Evolutionary conservation across 1,284 basidiomycete species (phyloP).

Genomic region (Leccinum pachyderme): DNA sequence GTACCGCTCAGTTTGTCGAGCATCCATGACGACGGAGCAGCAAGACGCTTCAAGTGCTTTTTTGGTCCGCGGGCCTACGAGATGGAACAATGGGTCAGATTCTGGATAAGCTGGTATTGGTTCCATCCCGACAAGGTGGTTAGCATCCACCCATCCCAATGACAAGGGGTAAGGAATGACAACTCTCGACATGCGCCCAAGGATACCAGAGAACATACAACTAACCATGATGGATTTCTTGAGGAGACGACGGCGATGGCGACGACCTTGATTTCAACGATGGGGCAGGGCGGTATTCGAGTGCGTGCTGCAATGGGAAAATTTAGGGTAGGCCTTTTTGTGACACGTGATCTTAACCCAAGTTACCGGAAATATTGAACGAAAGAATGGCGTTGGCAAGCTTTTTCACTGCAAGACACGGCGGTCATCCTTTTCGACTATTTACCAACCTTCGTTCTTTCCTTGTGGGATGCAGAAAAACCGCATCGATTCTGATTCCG

Average conservation of each 20-base stretch:
- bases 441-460: not conserved
- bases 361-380: not conserved
- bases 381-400: not conserved
- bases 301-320: not conserved
- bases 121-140: constrained; percentile 20
- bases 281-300: not conserved
- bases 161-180: not conserved
- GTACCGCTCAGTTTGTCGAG: constrained; percentile 98
- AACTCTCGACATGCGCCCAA: not conserved
- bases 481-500: constrained; percentile 1
- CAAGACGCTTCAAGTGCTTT: constrained; percentile 98
- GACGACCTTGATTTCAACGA: constrained; percentile 25
- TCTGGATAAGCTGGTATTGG: constrained; percentile 5
- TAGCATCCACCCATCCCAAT: constrained; percentile 27
- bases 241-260: constrained; percentile 22
- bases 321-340: constrained; percentile 19
- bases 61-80: constrained; percentile 93
- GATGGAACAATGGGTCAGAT: constrained; percentile 22
- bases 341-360: constrained; percentile 21
- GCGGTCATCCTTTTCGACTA: not conserved
- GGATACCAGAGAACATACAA: constrained; percentile 9
- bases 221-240: constrained; percentile 36
- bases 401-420: constrained; percentile 1
- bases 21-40: constrained; percentile 99
- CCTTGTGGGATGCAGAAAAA: constrained; percentile 27